Evolutionary conservation across 768 basidiomycete species (phyloP).

Genomic region (Termitomyces sp.): DNA sequence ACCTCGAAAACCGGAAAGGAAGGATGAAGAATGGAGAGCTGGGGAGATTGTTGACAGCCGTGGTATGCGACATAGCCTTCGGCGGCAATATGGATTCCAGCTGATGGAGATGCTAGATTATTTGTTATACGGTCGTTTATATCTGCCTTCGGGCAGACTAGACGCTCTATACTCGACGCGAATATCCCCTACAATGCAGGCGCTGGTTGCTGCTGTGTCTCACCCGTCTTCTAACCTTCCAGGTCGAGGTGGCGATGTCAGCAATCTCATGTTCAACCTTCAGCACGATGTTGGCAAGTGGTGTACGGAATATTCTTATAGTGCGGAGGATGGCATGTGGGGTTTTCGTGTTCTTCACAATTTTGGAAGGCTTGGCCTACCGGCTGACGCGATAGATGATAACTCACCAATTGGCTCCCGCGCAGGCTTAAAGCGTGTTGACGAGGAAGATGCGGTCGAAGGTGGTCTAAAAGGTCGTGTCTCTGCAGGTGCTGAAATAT

Average conservation of each 20-base stretch:
- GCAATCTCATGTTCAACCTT: slow-evolving; percentile 75
- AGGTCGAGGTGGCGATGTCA: slow-evolving; percentile 44
- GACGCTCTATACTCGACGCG: slow-evolving; percentile 89
- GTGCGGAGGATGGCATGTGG: slow-evolving; percentile 92
- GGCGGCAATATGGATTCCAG: slow-evolving; percentile 12
- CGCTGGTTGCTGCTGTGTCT: slow-evolving; percentile 81
- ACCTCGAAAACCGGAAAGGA: slow-evolving; percentile 73
- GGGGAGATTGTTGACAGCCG: slow-evolving; percentile 74
- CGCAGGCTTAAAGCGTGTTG: slow-evolving; percentile 69
- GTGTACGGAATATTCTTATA: slow-evolving; percentile 93
- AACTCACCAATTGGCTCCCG: slow-evolving; percentile 16
- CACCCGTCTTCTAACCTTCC: slow-evolving; percentile 56
- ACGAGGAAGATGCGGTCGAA: slow-evolving; percentile 91
- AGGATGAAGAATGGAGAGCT: slow-evolving; percentile 76
- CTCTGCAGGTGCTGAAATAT: slow-evolving; percentile 89
- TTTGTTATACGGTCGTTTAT: slow-evolving; percentile 87
- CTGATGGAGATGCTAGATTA: slow-evolving; percentile 55
- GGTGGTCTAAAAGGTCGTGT: slow-evolving; percentile 88
- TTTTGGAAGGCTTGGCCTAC: slow-evolving; percentile 66
- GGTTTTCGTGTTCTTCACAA: slow-evolving; percentile 87
- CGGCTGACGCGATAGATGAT: slow-evolving; percentile 29
- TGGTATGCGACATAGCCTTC: slow-evolving; percentile 41
- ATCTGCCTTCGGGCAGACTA: slow-evolving; percentile 82
- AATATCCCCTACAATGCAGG: slow-evolving; percentile 73
- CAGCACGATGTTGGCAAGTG: slow-evolving; percentile 92